Evolutionary conservation across 768 basidiomycete species (phyloP).

Genomic region (Cystoderma amianthinum): DNA sequence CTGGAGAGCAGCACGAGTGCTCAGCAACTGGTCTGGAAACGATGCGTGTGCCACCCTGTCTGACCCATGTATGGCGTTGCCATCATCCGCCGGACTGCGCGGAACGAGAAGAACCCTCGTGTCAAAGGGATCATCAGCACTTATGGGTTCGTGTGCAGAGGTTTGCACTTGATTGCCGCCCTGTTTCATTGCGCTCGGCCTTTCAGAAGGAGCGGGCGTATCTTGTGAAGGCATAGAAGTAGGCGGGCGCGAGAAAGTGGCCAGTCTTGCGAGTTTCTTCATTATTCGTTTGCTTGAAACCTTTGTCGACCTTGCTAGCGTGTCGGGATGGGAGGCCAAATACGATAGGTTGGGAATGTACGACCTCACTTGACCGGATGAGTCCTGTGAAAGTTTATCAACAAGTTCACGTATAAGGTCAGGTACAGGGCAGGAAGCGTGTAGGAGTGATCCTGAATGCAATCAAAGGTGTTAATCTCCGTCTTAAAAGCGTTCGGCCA

Average conservation of each 20-base stretch:
- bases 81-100: not conserved
- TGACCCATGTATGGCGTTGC: not conserved
- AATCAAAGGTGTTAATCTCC: slow-evolving; percentile 4
- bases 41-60: not conserved
- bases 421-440: slow-evolving; percentile 21
- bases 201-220: too few relatives aligned
- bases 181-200: too few relatives aligned
- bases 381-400: slow-evolving; percentile 43
- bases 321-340: slow-evolving; percentile 2
- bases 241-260: slow-evolving; percentile 32
- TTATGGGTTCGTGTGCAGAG: not conserved
- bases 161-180: too few relatives aligned
- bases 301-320: not conserved
- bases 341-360: slow-evolving; percentile 37
- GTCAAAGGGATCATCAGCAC: not conserved
- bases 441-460: slow-evolving; percentile 20
- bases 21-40: not conserved
- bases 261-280: slow-evolving; percentile 6
- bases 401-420: slow-evolving; percentile 30
- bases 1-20: not conserved
- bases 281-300: not conserved
- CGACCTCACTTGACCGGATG: slow-evolving; percentile 54
- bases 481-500: not conserved
- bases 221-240: too few relatives aligned
- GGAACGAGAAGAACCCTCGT: not conserved